Percentiles rank a stretch among this genome's conserved stretches.
Evolutionary conservation across 805 yeast species (phyloP).

Genomic region (Suhomyces prunicola): DNA sequence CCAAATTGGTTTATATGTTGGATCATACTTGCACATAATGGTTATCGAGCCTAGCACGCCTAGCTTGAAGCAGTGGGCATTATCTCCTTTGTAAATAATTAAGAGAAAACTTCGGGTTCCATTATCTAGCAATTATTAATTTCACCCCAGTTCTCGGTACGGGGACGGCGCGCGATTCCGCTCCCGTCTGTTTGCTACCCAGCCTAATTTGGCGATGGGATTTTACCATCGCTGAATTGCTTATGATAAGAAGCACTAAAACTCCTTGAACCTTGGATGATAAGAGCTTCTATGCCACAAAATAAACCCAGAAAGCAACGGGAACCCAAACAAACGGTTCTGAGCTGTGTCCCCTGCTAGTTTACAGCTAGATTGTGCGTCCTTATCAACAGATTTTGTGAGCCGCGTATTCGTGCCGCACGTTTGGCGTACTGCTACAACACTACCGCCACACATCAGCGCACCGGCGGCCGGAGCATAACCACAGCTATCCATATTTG

Average conservation of each 20-base stretch:
- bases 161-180: not conserved
- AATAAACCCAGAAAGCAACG: not conserved
- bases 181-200: not conserved
- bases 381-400: not conserved
- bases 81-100: no score
- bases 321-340: not conserved
- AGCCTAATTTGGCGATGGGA: not conserved
- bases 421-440: not conserved
- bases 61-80: not conserved
- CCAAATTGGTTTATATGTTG: not conserved
- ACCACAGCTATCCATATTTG: not conserved
- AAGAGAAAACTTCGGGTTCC: not conserved
- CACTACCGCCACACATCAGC: not conserved
- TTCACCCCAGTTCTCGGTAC: not conserved
- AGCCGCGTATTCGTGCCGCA: not conserved
- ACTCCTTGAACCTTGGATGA: not conserved
- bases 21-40: not conserved
- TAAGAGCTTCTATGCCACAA: not conserved
- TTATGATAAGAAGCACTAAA: not conserved
- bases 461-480: not conserved
- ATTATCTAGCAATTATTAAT: not conserved
- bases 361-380: not conserved
- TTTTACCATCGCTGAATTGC: not conserved
- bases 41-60: not conserved
- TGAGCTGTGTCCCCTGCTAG: not conserved